Percentiles rank a stretch among this genome's conserved stretches.
Conservation (phyloP, 2,329 filamentous ascomycete species). For the Colletotrichum falcatum region DNA sequence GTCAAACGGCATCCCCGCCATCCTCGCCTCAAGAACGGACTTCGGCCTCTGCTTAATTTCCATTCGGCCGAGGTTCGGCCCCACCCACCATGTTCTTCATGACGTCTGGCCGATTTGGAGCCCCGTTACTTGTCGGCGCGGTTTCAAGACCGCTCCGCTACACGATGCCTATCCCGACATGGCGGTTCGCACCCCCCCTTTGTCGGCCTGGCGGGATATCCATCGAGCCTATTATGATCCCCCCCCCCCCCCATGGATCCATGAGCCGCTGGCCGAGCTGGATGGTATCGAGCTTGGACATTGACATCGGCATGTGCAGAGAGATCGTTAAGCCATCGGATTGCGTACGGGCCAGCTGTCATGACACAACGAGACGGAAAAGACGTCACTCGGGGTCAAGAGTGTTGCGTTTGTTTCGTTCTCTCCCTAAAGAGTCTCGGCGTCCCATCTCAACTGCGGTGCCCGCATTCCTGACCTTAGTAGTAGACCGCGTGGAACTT, state of each 20-base stretch:
- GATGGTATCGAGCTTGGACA: conserved; percentile 4
- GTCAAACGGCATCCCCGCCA: background rate
- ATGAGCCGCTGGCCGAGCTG: background rate
- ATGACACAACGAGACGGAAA: background rate
- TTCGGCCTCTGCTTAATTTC: conserved; percentile 35
- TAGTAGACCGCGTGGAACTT: conserved; percentile 4
- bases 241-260: background rate
- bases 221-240: background rate
- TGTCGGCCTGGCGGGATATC: conserved; percentile 11
- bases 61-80: conserved; percentile 33
- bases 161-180: conserved; percentile 19
- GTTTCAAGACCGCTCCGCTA: conserved; percentile 19
- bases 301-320: conserved; percentile 15
- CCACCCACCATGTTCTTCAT: conserved; percentile 26
- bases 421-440: background rate
- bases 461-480: conserved; percentile 14
- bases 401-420: background rate
- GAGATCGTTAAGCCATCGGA: background rate
- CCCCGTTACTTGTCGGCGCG: conserved; percentile 31
- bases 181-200: background rate
- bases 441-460: conserved; percentile 4
- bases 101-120: conserved; percentile 30
- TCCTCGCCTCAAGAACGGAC: conserved; percentile 20
- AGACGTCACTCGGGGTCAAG: conserved; percentile 21
- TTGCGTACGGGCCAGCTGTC: background rate